Evolutionary conservation across 306 rosid genomes (phyloP).

Genomic region (Psophocarpus tetragonolobus): DNA sequence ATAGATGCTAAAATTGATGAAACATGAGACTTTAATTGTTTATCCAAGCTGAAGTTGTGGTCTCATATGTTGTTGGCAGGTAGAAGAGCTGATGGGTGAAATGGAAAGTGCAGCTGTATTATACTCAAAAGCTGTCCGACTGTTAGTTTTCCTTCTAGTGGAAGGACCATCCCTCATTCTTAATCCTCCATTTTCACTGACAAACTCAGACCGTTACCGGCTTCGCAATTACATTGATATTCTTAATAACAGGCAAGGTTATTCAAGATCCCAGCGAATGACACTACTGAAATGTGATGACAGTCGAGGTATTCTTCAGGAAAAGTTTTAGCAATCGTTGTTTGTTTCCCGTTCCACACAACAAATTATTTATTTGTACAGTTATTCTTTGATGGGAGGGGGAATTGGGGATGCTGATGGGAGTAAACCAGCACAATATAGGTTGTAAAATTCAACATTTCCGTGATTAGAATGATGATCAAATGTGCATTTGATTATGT

Average conservation of each 20-base stretch:
- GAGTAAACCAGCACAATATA: constrained; percentile 32
- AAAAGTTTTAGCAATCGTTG: constrained; percentile 39
- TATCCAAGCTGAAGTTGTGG: constrained; percentile 26
- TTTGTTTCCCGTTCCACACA: constrained; percentile 31
- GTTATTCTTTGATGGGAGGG: constrained; percentile 77
- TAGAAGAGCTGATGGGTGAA: constrained; percentile 89
- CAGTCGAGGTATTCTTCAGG: constrained; percentile 54
- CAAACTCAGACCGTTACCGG: constrained; percentile 85
- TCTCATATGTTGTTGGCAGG: constrained; percentile 54
- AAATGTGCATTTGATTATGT: constrained; percentile 48
- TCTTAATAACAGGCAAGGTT: constrained; percentile 78
- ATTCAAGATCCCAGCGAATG: constrained; percentile 78
- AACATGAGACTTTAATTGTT: neutral
- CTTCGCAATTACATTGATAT: constrained; percentile 76
- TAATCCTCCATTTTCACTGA: constrained; percentile 87
- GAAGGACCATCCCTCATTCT: constrained; percentile 95
- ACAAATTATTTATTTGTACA: constrained; percentile 73
- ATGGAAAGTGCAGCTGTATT: constrained; percentile 72
- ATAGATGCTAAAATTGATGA: constrained; percentile 6
- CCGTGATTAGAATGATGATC: constrained; percentile 49
- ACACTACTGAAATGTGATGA: constrained; percentile 63
- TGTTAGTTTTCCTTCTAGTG: constrained; percentile 74
- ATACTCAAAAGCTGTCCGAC: constrained; percentile 74
- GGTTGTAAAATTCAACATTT: constrained; percentile 47
- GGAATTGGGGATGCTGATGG: constrained; percentile 52